Evolutionary conservation across 78 protist genomes (phyloP), one percentile per base, ranked within the genome.

Genomic region (Isochrysis galbana): DNA sequence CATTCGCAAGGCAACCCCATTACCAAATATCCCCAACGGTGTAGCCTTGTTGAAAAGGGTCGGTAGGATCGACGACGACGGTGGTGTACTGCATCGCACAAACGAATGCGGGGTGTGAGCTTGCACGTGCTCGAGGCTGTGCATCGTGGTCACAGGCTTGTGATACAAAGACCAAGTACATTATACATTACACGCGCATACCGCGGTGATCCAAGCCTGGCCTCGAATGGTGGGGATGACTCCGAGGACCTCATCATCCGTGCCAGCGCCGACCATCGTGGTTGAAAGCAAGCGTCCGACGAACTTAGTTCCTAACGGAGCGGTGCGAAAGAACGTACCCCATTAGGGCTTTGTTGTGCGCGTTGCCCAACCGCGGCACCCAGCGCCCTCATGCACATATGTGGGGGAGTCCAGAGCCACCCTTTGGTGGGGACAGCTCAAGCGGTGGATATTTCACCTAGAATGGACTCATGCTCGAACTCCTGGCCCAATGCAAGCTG

Each of bases 21-120:
- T 34, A 70, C 92, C 92, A 90, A 23, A 90, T 90, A 42, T 90
- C 92, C 11, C 92, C 92, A 5, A 69, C 83, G 42, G 84, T 70
- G 61, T 39, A 90, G 22, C 92, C 92, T 25, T 90, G 67, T 41
- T 41, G 92, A 25, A 90, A 90, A 29, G 92, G 92, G 29, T 90
- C 92, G 4, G 83, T 32, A 22, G 92, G 88, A 25, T 90, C 48
- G 36, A 25, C 23, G 29, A 90, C 70, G 10, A 90, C 69, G 34
- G 48, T 47, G 38, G 87, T 39, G 84, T 77, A 39, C 69, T 42
- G 70, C 32, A n/a, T n/a, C n/a, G n/a, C n/a, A n/a, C n/a, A n/a
- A n/a, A n/a, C n/a, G n/a, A n/a, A n/a, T n/a, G n/a, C n/a, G n/a
- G n/a, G n/a, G n/a, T n/a, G n/a, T n/a, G n/a, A n/a, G n/a, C n/a